Base-by-base conservation (phyloP, 1,139 yeast genomes). In the Taphrina communis region DNA sequence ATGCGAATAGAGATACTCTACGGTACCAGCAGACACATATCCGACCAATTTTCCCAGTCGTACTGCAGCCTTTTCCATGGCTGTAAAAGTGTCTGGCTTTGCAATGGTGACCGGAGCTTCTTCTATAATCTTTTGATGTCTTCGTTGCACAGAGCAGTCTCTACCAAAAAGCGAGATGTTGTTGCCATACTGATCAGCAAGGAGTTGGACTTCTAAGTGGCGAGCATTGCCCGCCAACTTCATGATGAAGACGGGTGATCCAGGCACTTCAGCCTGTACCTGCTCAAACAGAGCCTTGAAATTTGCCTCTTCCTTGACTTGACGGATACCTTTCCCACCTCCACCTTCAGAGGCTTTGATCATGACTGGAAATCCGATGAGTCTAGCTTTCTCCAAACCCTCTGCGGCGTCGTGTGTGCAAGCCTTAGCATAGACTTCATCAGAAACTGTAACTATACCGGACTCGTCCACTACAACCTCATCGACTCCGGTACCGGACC, bases 281-380 rank as follows among this genome's bases (percentile, higher is more conserved):
- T 92, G 97, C 73, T 87, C 85, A 78, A 90, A 92, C 74, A 89
- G 81, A 50, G 88, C 75, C 52, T 83, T 76, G 74, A 92, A 92
- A 75, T 89, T 88, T 72, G 86, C 86, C 79, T 88, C 96, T 71
- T 83, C 78, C 69, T 89, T 96, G 73, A 90, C 97, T 79, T 90
- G 90, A 84, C 97, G 88, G 78, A 92, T 92, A 85, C 97, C 97
- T 81, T 92, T 92, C 84, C 97, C 97, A 83, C 97, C 97, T 81
- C 97, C 97, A 83, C 97, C 97, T 87, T 92, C 97, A 71, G 97
- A 90, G 55, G 97, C 97, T 79, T 92, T 92, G 75, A 92, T 86
- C 97, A 92, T 92, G 66, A 92, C 95, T 56, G 97, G 97, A 83
- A 92, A 92, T 1, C 99, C 98, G 75, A 94, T 93, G 76, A 84